Percentiles rank a stretch among this genome's conserved stretches.
These are phyloP conservation scores for Metarhizium guizhouense DNA, from an alignment of 2,329 filamentous ascomycete species.

Conservation along the genomic window DNA sequence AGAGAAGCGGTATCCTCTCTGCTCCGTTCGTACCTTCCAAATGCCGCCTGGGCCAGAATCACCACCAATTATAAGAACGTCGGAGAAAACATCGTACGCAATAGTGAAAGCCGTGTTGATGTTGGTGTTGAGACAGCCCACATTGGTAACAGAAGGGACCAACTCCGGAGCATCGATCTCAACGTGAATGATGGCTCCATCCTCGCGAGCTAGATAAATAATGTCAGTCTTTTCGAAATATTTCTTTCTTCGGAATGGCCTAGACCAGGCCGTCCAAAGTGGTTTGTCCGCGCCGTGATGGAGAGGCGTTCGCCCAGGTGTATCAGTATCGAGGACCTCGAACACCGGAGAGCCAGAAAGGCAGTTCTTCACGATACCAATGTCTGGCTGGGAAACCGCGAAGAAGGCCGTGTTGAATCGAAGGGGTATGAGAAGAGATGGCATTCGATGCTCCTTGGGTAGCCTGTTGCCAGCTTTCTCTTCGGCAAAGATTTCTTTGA, in stretches of 20 bases:
- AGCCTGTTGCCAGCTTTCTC: slow-evolving; percentile 42
- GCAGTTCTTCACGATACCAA: slow-evolving; percentile 47
- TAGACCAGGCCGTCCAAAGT: slow-evolving; percentile 78
- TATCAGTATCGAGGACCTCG: slow-evolving; percentile 32
- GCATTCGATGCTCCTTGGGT: slow-evolving; percentile 45
- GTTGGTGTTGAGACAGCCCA: slow-evolving; percentile 60
- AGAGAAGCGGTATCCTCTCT: neutral
- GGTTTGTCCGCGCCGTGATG: slow-evolving; percentile 41
- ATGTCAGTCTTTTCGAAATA: slow-evolving; percentile 61
- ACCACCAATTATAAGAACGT: slow-evolving; percentile 73
- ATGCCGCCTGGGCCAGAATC: slow-evolving; percentile 70
- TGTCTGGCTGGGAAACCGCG: slow-evolving; percentile 51
- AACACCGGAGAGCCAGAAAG: slow-evolving; percentile 42
- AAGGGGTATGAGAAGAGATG: slow-evolving; percentile 63
- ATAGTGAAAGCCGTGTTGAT: slow-evolving; percentile 77
- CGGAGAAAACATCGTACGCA: slow-evolving; percentile 56
- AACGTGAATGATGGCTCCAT: slow-evolving; percentile 68
- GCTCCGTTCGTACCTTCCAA: slow-evolving; percentile 47
- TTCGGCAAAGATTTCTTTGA: slow-evolving; percentile 34
- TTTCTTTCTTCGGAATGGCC: slow-evolving; percentile 57
- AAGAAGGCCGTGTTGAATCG: slow-evolving; percentile 64
- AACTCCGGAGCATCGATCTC: slow-evolving; percentile 53
- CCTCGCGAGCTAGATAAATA: slow-evolving; percentile 81
- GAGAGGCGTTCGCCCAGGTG: slow-evolving; percentile 31
- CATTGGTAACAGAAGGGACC: slow-evolving; percentile 44